These are phyloP conservation scores for Bullera alba DNA, from an alignment of 768 basidiomycete genomes.

Conservation along the genomic window DNA sequence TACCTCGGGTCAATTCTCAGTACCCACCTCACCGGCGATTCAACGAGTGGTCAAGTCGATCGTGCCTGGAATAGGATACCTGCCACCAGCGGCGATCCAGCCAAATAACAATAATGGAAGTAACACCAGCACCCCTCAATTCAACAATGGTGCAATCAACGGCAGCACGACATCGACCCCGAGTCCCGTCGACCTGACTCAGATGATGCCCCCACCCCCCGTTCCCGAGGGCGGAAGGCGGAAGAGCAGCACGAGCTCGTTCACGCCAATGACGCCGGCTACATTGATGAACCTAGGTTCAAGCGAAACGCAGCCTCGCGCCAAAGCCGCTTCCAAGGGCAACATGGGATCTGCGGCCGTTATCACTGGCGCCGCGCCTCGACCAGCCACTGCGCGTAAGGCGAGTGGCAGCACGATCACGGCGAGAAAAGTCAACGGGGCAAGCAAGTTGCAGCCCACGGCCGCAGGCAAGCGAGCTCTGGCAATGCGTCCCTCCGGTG, in stretches of 20 bases:
- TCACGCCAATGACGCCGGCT: constrained; percentile 74
- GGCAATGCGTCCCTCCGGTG: constrained; percentile 22
- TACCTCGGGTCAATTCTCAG: constrained; percentile 7
- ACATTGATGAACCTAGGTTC: constrained; percentile 77
- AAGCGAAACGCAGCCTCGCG: constrained; percentile 40
- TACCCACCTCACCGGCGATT: constrained; percentile 24
- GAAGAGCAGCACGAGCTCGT: no score
- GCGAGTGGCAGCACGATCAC: not conserved
- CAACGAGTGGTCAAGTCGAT: constrained; percentile 10
- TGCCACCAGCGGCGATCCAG: constrained; percentile 28
- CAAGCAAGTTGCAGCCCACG: constrained; percentile 2
- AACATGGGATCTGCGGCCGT: no score
- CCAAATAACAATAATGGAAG: constrained; percentile 11
- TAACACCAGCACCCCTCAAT: no score
- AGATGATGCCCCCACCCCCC: constrained; percentile 78
- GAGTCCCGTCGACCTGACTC: constrained; percentile 66
- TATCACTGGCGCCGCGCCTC: not conserved
- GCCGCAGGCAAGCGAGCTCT: constrained; percentile 26
- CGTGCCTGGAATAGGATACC: constrained; percentile 14
- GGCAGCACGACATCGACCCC: constrained; percentile 50
- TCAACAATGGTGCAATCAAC: constrained; percentile 50
- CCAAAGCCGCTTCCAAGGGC: constrained; percentile 50
- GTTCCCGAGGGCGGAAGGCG: constrained; percentile 43
- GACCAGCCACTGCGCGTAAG: not conserved
- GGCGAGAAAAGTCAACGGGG: constrained; percentile 3